These are phyloP conservation scores for Diutina rugosa DNA, from an alignment of 1,139 yeast genomes.

Conservation along the genomic window DNA sequence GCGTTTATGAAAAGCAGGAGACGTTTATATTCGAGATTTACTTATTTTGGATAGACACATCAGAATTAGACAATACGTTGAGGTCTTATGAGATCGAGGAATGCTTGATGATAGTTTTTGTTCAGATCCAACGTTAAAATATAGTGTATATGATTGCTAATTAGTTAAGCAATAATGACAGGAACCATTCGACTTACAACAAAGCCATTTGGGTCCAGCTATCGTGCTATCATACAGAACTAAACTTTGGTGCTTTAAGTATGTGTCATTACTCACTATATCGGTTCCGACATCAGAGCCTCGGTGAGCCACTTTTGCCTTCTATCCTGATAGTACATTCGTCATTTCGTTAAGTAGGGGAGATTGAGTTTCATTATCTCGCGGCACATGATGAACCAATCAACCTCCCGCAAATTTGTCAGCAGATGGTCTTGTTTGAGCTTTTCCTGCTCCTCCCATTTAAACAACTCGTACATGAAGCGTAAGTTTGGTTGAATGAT, in stretches of 20 bases:
- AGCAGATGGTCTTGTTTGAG: conserved; percentile 8
- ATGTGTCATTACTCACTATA: background rate
- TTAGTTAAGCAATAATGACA: too few species aligned
- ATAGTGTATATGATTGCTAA: too few species aligned
- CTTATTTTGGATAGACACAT: too few species aligned
- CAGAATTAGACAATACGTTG: too few species aligned
- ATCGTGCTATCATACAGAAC: background rate
- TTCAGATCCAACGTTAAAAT: too few species aligned
- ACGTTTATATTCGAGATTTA: too few species aligned
- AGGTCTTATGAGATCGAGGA: too few species aligned
- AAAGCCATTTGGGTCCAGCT: background rate
- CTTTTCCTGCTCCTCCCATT: conserved; percentile 26
- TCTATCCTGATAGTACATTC: background rate
- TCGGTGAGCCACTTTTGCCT: background rate
- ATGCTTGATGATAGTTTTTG: too few species aligned
- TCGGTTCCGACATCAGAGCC: background rate
- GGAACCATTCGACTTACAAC: background rate
- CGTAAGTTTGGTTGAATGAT: conserved; percentile 36
- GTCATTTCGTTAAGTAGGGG: conserved; percentile 27
- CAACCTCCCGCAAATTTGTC: conserved; percentile 50
- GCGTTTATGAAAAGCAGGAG: too few species aligned
- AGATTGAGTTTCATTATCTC: conserved; percentile 69
- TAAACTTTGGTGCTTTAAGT: background rate
- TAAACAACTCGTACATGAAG: conserved; percentile 36
- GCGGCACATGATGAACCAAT: conserved; percentile 85